Evolutionary conservation across 371 early-diverging fungal species (phyloP).

Genomic region (Circinella umbellata): DNA sequence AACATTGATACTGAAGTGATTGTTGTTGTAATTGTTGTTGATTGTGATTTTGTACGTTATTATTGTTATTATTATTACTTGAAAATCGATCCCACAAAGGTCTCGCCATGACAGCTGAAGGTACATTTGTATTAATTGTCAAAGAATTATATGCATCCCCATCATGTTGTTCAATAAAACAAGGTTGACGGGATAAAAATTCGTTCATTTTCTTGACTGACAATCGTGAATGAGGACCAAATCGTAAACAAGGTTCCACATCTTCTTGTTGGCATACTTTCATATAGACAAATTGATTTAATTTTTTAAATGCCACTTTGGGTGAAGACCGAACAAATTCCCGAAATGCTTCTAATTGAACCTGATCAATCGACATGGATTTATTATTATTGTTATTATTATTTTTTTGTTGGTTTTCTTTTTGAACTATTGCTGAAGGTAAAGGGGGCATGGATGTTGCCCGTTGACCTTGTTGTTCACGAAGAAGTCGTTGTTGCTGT

Average conservation of each 20-base stretch:
- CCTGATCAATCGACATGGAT: constrained; percentile 58
- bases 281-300: constrained; percentile 75
- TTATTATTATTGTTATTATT: background rate
- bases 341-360: constrained; percentile 75
- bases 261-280: constrained; percentile 75
- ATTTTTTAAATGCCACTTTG: constrained; percentile 62
- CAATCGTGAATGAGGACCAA: constrained; percentile 84
- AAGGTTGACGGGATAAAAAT: constrained; percentile 77
- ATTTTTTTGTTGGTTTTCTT: constrained; percentile 10
- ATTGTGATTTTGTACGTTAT: background rate
- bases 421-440: constrained; percentile 16
- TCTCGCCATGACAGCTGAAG: constrained; percentile 33
- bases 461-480: background rate
- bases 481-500: constrained; percentile 16
- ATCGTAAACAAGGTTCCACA: constrained; percentile 84
- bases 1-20: constrained; percentile 45
- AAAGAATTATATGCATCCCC: constrained; percentile 28
- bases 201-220: constrained; percentile 83
- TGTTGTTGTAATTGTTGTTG: background rate
- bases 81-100: constrained; percentile 66
- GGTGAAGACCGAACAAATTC: constrained; percentile 75
- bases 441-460: constrained; percentile 33
- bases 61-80: background rate
- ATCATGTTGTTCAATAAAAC: constrained; percentile 70
- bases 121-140: constrained; percentile 37